These are phyloP conservation scores for Exserohilum turcica DNA, from an alignment of 2,329 filamentous ascomycete genomes.

Conservation along the genomic window DNA sequence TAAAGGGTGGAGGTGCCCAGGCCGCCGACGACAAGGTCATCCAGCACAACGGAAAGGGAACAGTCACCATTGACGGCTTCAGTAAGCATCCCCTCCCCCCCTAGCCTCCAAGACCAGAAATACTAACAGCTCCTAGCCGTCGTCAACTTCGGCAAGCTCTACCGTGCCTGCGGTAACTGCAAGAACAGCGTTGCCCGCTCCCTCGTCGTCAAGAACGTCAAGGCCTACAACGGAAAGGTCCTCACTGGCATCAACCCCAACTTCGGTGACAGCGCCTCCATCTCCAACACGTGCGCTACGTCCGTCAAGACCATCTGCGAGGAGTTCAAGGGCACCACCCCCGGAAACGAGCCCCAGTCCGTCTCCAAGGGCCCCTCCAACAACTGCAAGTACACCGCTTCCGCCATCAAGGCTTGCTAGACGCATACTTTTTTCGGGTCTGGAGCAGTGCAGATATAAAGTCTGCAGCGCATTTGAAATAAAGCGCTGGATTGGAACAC, in stretches of 20 bases:
- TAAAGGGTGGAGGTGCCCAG: conserved; percentile 51
- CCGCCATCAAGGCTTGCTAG: conserved; percentile 41
- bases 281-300: conserved; percentile 41
- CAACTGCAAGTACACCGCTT: conserved; percentile 41
- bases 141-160: conserved; percentile 50
- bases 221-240: conserved; percentile 50
- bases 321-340: conserved; percentile 42
- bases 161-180: conserved; percentile 56
- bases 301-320: conserved; percentile 42
- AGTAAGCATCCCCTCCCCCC: conserved; percentile 30
- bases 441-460: neutral
- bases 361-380: conserved; percentile 37
- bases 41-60: conserved; percentile 51
- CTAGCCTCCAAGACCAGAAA: conserved; percentile 46
- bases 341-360: conserved; percentile 37
- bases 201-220: conserved; percentile 53
- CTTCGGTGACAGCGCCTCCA: conserved; percentile 57
- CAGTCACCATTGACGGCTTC: conserved; percentile 47
- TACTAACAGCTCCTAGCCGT: conserved; percentile 27
- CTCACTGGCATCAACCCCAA: conserved; percentile 59
- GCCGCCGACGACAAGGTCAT: conserved; percentile 50
- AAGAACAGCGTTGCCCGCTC: conserved; percentile 55
- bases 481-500: conserved; percentile 2
- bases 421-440: neutral
- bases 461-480: no score